Base-by-base conservation (phyloP, 306 rosid species). In the Lathyrus oleraceus region DNA sequence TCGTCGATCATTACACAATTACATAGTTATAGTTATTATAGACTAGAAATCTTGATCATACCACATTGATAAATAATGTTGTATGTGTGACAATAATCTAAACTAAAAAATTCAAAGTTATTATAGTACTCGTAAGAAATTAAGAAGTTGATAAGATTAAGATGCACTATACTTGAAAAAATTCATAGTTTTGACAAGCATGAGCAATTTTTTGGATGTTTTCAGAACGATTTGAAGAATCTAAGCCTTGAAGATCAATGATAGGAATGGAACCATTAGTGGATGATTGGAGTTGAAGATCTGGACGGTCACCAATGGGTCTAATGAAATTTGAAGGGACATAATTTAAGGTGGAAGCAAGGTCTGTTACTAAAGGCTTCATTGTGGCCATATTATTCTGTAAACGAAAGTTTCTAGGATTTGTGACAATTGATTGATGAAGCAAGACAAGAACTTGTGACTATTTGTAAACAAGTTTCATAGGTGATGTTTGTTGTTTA, bases 151-250 rank as follows among this genome's bases (percentile, higher is more conserved):
- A 20, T 35, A 30, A 17, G n/a, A n/a, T 14, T 25, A 25, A 25
- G 28, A 25, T 25, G 28, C 3, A 25, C 0, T 2, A 6, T 64
- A 86, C 98, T 88, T 86, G 96, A 59, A 92, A 92, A 67, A 92
- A 92, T 0, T 96, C 96, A 44, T 77, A 85, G 5, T 20, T 2
- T 38, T 74, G 85, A 82, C 96, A 92, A 43, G 96, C 98, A 14
- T 83, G 81, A 0, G 70, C 81, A 10, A 86, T 70, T 21, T 79
- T 74, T 10, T 67, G 54, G 60, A 90, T 67, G 36, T 84, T 40
- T 40, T 54, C 38, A 44, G 20, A 42, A 52, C 28, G 82, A 19
- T 30, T 30, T 19, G 79, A 19, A 4, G 28, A 49, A 59, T 23
- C 4, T 1, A 76, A 45, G n/a, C 64, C 74, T 10, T 60, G 69